These are phyloP conservation scores for Collybiopsis confluens DNA, from an alignment of 768 basidiomycete genomes.

Conservation along the genomic window DNA sequence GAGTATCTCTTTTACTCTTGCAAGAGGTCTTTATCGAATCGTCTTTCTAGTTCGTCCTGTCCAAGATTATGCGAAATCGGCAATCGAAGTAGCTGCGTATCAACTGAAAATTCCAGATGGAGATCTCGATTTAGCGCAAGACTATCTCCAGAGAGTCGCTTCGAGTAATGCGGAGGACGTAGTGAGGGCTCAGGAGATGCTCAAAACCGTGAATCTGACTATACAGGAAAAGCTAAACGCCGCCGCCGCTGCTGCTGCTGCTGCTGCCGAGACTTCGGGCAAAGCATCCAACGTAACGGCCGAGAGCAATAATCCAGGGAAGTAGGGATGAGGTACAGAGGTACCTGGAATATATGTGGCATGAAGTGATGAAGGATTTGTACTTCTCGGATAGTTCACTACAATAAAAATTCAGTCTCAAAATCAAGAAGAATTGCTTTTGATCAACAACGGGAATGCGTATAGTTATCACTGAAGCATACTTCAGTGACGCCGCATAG, in stretches of 20 bases:
- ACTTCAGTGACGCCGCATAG: no score
- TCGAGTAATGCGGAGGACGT: conserved; percentile 82
- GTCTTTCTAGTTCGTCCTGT: conserved; percentile 54
- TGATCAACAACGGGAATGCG: no score
- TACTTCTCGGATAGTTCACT: no score
- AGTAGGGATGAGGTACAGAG: no score
- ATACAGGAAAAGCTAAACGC: neutral
- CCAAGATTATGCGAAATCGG: conserved; percentile 80
- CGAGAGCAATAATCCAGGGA: no score
- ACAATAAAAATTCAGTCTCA: no score
- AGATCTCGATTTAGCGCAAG: conserved; percentile 65
- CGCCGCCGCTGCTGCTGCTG: neutral
- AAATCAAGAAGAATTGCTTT: no score
- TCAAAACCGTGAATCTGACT: conserved; percentile 34
- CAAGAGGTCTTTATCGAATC: conserved; percentile 13
- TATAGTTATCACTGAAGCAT: no score
- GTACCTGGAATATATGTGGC: no score
- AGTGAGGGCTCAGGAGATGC: conserved; percentile 62
- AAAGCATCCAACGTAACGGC: no score
- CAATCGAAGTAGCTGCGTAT: conserved; percentile 78
- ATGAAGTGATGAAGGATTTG: no score
- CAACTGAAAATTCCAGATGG: conserved; percentile 61
- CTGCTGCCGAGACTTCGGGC: no score
- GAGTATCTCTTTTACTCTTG: conserved; percentile 18
- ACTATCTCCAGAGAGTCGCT: conserved; percentile 71